phyloP scores from a whole-genome alignment of 140 eudicot genomes.

The Bidens hawaiensis region DNA sequence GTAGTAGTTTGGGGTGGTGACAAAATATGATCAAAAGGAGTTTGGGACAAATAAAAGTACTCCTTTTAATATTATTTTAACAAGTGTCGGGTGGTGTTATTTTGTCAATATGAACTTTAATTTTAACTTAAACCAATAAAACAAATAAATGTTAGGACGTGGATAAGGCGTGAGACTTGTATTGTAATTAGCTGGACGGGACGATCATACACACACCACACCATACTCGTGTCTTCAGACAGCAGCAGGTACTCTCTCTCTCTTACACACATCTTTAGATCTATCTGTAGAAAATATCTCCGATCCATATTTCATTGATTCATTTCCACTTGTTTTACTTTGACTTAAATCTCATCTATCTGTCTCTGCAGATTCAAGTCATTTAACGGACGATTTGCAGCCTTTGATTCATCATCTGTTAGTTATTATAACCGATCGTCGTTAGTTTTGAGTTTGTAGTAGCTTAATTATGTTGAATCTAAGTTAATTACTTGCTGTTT shows the following conservation, averaged over 20 bases:
- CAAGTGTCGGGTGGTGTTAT: no score
- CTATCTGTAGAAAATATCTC: neutral
- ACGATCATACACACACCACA: slow-evolving; percentile 4
- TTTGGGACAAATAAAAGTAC: no score
- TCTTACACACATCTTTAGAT: slow-evolving; percentile 5
- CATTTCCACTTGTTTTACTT: neutral
- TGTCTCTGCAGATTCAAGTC: slow-evolving; percentile 13
- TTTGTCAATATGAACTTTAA: no score
- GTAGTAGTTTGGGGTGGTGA: no score
- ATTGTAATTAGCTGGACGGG: slow-evolving; percentile 10
- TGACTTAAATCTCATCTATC: neutral
- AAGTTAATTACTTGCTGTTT: slow-evolving; percentile 6
- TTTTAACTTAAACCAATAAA: no score
- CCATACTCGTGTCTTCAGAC: neutral
- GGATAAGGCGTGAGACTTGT: neutral
- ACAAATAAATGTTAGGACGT: neutral
- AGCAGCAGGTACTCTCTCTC: slow-evolving; percentile 20
- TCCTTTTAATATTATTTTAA: no score
- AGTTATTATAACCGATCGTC: neutral
- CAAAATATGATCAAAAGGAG: no score
- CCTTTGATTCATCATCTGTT: neutral
- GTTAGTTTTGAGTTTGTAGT: neutral
- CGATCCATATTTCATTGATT: slow-evolving; percentile 1
- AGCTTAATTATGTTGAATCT: slow-evolving; percentile 4
- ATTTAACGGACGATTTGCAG: slow-evolving; percentile 12